Percentiles rank a stretch among this genome's conserved stretches.
Conservation (phyloP, 2,329 filamentous ascomycete genomes). For the Leptographium wingfieldii region DNA sequence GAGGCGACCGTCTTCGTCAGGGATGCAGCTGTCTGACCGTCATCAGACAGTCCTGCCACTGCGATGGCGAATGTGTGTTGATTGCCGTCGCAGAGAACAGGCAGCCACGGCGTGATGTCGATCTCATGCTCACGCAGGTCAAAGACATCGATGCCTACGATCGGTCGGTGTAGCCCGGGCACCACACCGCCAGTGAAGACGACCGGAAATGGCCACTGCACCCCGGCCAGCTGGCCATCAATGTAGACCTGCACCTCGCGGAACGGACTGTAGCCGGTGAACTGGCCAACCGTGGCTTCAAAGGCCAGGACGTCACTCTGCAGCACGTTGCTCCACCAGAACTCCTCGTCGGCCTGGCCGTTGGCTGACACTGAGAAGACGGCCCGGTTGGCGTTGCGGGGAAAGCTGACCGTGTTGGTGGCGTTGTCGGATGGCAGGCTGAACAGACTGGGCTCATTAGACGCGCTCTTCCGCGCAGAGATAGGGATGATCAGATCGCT, state of each 20-base stretch:
- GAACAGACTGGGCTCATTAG: slow-evolving; percentile 51
- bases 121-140: slow-evolving; percentile 71
- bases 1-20: slow-evolving; percentile 45
- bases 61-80: slow-evolving; percentile 56
- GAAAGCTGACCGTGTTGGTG: slow-evolving; percentile 45
- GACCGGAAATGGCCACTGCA: slow-evolving; percentile 70
- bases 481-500: slow-evolving; percentile 59
- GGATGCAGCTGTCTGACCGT: slow-evolving; percentile 29
- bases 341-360: slow-evolving; percentile 66
- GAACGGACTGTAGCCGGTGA: slow-evolving; percentile 60
- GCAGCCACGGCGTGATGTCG: slow-evolving; percentile 67
- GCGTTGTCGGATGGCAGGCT: slow-evolving; percentile 51
- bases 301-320: slow-evolving; percentile 49
- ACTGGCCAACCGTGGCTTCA: slow-evolving; percentile 35
- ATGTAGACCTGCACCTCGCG: slow-evolving; percentile 68
- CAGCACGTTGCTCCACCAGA: slow-evolving; percentile 74
- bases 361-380: slow-evolving; percentile 66
- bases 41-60: slow-evolving; percentile 51
- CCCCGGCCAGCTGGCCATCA: slow-evolving; percentile 59
- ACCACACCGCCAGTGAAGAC: slow-evolving; percentile 74
- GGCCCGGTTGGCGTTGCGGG: slow-evolving; percentile 53
- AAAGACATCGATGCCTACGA: slow-evolving; percentile 68
- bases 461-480: slow-evolving; percentile 37
- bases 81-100: slow-evolving; percentile 51
- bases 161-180: slow-evolving; percentile 63